Evolutionary conservation across 1,284 basidiomycete genomes (phyloP).

Genomic region (Trichosporon sp.): DNA sequence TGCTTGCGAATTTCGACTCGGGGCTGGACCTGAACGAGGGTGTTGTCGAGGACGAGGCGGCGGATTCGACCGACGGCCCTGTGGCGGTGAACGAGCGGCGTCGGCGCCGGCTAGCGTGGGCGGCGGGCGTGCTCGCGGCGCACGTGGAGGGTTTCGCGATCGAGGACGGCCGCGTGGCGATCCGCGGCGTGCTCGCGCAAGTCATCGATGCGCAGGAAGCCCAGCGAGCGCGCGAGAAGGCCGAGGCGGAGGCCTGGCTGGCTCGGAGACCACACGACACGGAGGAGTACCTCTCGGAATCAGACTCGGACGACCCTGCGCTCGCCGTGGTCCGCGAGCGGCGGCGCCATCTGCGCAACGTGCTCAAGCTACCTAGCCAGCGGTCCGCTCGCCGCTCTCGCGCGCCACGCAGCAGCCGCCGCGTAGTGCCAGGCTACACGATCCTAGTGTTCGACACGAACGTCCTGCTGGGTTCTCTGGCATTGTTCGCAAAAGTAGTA

Average conservation of each 20-base stretch:
- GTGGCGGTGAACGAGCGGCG: conserved; percentile 50
- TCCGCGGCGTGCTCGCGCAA: conserved; percentile 58
- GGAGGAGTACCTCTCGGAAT: conserved; percentile 55
- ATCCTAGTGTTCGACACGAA: conserved; percentile 91
- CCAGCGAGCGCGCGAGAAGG: conserved; percentile 46
- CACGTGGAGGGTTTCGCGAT: conserved; percentile 71
- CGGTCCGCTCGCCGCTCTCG: not conserved
- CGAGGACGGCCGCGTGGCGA: conserved; percentile 53
- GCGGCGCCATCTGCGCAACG: conserved; percentile 47
- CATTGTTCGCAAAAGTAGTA: conserved; percentile 66
- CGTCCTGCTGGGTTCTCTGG: conserved; percentile 74
- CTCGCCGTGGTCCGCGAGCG: conserved; percentile 63
- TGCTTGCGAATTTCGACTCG: conserved; percentile 57
- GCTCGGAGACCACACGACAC: conserved; percentile 43
- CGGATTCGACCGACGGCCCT: conserved; percentile 52
- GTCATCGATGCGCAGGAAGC: conserved; percentile 68
- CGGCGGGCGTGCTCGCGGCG: conserved; percentile 63
- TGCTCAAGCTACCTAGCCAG: conserved; percentile 22
- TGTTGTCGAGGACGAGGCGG: conserved; percentile 60
- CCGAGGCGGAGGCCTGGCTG: conserved; percentile 26
- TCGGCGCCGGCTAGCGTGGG: conserved; percentile 70
- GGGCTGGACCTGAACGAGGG: conserved; percentile 59
- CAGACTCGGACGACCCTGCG: conserved; percentile 61
- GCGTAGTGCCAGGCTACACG: conserved; percentile 76
- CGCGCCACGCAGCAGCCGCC: conserved; percentile 5